Percentiles rank a stretch among this genome's conserved stretches.
These are phyloP conservation scores for Xylariaceae sp. DNA, from an alignment of 2,329 filamentous ascomycete genomes.

Conservation along the genomic window DNA sequence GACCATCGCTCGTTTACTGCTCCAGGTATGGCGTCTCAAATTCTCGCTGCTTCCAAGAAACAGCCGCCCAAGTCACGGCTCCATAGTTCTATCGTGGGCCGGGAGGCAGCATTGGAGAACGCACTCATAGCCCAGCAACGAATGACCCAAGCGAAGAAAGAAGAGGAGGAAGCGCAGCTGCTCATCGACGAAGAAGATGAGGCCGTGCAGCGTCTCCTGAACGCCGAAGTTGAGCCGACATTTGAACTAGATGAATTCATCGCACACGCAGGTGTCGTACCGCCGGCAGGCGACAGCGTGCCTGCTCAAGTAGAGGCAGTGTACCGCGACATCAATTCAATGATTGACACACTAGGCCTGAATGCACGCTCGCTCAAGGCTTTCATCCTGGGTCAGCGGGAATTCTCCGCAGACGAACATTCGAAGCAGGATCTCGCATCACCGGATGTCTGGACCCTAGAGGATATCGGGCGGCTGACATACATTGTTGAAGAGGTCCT, in stretches of 20 bases:
- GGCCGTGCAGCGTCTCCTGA: constrained; percentile 57
- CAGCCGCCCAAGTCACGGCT: constrained; percentile 32
- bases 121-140: constrained; percentile 46
- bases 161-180: constrained; percentile 51
- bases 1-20: constrained; percentile 57
- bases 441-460: constrained; percentile 65
- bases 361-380: constrained; percentile 65
- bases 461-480: constrained; percentile 66
- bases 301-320: constrained; percentile 60
- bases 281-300: constrained; percentile 51
- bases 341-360: constrained; percentile 88
- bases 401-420: constrained; percentile 48
- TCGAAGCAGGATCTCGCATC: constrained; percentile 63
- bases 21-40: constrained; percentile 52
- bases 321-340: constrained; percentile 81
- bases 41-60: constrained; percentile 39
- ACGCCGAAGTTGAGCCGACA: constrained; percentile 55
- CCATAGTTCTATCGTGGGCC: constrained; percentile 36
- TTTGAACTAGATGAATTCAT: constrained; percentile 63
- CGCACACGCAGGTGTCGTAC: constrained; percentile 50
- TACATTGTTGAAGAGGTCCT: constrained; percentile 60
- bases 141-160: constrained; percentile 47
- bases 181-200: constrained; percentile 66
- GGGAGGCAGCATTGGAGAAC: constrained; percentile 38
- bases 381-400: constrained; percentile 63